Percentiles rank a stretch among this genome's conserved stretches.
Evolutionary conservation across 1,284 basidiomycete species (phyloP).

Genomic region (Heterobasidion parviporum): DNA sequence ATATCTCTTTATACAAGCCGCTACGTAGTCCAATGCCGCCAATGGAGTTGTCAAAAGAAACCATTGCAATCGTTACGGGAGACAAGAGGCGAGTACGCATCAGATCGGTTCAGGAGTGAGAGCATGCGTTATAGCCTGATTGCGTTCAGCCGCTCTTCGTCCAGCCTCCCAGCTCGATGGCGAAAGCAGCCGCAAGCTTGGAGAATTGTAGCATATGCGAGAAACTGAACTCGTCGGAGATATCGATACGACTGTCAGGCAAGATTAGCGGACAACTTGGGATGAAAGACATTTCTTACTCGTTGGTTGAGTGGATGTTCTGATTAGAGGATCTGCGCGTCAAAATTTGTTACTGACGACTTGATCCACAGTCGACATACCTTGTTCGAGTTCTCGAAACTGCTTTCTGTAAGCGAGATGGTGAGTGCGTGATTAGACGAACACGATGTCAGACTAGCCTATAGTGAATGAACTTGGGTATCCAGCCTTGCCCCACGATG

Average conservation of each 20-base stretch:
- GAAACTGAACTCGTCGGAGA: constrained; percentile 83
- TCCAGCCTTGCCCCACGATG: constrained; percentile 81
- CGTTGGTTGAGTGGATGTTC: constrained; percentile 75
- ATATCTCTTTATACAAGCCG: no score
- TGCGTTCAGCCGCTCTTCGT: constrained; percentile 15
- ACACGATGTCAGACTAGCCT: constrained; percentile 36
- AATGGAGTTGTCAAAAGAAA: no score
- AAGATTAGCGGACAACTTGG: background rate
- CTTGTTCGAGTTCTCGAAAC: constrained; percentile 68
- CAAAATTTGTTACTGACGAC: background rate
- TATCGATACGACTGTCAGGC: constrained; percentile 60
- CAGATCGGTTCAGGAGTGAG: no score
- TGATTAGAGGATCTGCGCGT: background rate
- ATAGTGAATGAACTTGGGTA: constrained; percentile 81
- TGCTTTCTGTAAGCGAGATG: constrained; percentile 41
- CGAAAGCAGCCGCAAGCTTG: constrained; percentile 82
- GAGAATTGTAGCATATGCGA: constrained; percentile 81
- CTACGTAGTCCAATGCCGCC: no score
- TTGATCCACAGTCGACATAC: background rate
- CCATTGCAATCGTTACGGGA: no score
- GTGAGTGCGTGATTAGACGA: constrained; percentile 10
- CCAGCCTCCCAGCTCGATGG: constrained; percentile 69
- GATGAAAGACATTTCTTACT: constrained; percentile 40
- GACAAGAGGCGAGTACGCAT: no score
- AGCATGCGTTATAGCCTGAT: no score